Evolutionary conservation across 495 filamentous ascomycete species (phyloP).

Genomic region (Stereocaulon alpinum): DNA sequence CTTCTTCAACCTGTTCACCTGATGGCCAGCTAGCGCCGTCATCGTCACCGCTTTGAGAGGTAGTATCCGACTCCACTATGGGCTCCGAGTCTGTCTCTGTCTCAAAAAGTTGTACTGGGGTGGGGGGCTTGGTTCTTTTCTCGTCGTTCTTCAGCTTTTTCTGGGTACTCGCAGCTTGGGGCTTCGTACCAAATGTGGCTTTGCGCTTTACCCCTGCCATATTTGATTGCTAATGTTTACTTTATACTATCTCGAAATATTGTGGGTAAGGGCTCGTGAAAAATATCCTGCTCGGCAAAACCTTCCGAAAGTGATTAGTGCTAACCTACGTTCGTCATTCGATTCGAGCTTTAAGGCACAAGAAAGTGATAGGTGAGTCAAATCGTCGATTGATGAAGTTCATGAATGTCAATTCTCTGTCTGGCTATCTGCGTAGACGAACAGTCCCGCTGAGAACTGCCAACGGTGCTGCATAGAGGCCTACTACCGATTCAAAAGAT

Average conservation of each 20-base stretch:
- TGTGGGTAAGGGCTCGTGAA: background rate
- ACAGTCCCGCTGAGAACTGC: background rate
- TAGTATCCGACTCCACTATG: slow-evolving; percentile 23
- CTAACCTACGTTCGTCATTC: background rate
- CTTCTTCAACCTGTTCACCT: slow-evolving; percentile 28
- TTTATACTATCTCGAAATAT: background rate
- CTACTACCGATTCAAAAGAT: background rate
- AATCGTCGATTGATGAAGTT: background rate
- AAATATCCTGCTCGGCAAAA: slow-evolving; percentile 6
- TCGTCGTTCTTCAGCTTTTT: slow-evolving; percentile 14
- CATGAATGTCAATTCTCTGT: background rate
- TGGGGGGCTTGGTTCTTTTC: background rate
- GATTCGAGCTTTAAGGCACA: background rate
- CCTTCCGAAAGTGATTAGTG: background rate
- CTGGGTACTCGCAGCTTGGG: background rate
- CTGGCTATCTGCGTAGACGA: background rate
- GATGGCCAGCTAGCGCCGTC: slow-evolving; percentile 24
- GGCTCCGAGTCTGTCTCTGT: slow-evolving; percentile 23
- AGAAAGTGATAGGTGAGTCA: background rate
- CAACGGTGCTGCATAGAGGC: background rate
- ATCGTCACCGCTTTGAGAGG: slow-evolving; percentile 21
- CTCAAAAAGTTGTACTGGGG: slow-evolving; percentile 4
- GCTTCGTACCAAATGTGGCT: background rate
- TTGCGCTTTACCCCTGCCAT: slow-evolving; percentile 18
- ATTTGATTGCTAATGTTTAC: background rate